phyloP scores from a whole-genome alignment of 2,329 filamentous ascomycete species.

The Chaetomium olivaceum region DNA sequence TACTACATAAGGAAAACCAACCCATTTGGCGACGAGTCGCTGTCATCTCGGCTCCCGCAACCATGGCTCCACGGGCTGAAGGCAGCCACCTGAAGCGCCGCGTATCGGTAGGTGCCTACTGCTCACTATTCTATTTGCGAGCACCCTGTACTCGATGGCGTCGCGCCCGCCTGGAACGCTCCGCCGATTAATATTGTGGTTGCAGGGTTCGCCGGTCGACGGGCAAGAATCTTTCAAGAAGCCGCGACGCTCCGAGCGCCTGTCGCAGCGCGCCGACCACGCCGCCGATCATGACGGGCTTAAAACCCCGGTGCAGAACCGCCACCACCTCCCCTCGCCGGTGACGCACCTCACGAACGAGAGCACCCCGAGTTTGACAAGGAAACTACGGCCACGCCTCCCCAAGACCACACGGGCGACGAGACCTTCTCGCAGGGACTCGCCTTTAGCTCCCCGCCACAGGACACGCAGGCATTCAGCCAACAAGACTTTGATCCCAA shows the following conservation, averaged over 20 bases:
- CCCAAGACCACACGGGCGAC: constrained; percentile 55
- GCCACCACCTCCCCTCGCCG: constrained; percentile 77
- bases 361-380: constrained; percentile 64
- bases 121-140: constrained; percentile 9
- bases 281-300: constrained; percentile 41
- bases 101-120: constrained; percentile 46
- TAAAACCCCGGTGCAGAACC: constrained; percentile 60
- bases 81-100: constrained; percentile 85
- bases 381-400: constrained; percentile 71
- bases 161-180: constrained; percentile 30
- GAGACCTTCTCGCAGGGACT: constrained; percentile 49
- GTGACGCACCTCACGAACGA: constrained; percentile 62
- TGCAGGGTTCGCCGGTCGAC: constrained; percentile 66
- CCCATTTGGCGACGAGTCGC: background rate
- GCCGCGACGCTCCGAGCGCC: constrained; percentile 73
- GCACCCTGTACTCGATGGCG: constrained; percentile 28
- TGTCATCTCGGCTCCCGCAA: constrained; percentile 38
- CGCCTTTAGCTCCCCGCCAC: constrained; percentile 55
- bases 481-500: constrained; percentile 74
- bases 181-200: constrained; percentile 34
- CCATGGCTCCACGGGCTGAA: constrained; percentile 51
- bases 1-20: constrained; percentile 5
- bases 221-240: constrained; percentile 71
- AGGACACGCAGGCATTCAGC: constrained; percentile 76
- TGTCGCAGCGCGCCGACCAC: constrained; percentile 51